Percentiles rank a stretch among this genome's conserved stretches.
Conservation (phyloP, 2,329 filamentous ascomycete genomes). For the Calonectria montana region DNA sequence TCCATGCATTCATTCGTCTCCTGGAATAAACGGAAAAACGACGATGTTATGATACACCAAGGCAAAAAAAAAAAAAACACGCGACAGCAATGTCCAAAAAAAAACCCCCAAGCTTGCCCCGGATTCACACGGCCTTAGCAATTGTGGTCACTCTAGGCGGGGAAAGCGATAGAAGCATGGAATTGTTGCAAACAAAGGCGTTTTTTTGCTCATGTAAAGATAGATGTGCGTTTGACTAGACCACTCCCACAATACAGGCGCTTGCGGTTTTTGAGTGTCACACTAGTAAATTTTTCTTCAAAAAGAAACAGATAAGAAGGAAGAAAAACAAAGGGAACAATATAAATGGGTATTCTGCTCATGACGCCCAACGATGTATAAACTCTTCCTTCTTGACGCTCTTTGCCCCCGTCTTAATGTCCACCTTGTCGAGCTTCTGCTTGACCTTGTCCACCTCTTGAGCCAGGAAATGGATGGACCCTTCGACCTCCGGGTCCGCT, state of each 20-base stretch:
- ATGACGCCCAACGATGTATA: constrained; percentile 47
- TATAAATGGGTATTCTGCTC: neutral
- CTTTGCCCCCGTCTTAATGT: constrained; percentile 51
- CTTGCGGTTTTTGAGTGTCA: constrained; percentile 6
- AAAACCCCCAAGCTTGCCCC: neutral
- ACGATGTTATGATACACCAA: neutral
- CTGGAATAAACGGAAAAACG: neutral
- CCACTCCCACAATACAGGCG: constrained; percentile 23
- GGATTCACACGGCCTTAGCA: neutral
- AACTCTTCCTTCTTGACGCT: constrained; percentile 64
- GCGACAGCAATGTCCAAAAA: constrained; percentile 4
- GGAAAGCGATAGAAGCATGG: constrained; percentile 14
- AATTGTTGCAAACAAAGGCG: constrained; percentile 14
- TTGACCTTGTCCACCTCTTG: constrained; percentile 57
- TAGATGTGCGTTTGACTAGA: constrained; percentile 27
- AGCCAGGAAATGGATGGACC: constrained; percentile 58
- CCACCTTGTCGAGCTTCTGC: constrained; percentile 52
- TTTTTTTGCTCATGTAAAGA: constrained; percentile 21
- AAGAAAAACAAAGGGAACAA: neutral
- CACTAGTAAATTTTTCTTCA: neutral
- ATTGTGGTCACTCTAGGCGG: neutral
- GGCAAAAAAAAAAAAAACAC: neutral
- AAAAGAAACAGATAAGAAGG: no score
- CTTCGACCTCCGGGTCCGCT: constrained; percentile 64
- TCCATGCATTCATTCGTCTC: neutral